Conservation (phyloP, 1,139 yeast species). For the Geotrichum aggregatum region DNA sequence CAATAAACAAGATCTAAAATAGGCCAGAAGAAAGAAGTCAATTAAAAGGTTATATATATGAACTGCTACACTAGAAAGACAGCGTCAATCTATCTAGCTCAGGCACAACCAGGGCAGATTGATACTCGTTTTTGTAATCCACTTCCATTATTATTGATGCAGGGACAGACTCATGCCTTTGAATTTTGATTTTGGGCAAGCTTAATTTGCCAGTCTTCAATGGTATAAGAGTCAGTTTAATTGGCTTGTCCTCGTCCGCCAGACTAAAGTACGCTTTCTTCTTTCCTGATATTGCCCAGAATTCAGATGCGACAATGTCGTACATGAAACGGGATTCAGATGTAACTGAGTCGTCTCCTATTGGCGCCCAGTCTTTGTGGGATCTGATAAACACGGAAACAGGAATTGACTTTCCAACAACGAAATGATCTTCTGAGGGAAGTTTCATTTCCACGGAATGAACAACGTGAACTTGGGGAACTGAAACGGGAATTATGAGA, state of each 20-base stretch:
- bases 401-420: constrained; percentile 61
- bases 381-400: constrained; percentile 47
- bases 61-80: constrained; percentile 13
- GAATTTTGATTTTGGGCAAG: constrained; percentile 57
- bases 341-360: neutral
- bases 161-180: constrained; percentile 31
- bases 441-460: constrained; percentile 30
- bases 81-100: constrained; percentile 56
- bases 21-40: too few species aligned
- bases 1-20: too few species aligned
- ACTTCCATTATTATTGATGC: constrained; percentile 51
- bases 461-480: constrained; percentile 32
- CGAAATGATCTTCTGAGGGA: constrained; percentile 39
- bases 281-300: constrained; percentile 71
- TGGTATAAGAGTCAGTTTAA: constrained; percentile 60
- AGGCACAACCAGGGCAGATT: constrained; percentile 68
- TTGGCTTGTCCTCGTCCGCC: constrained; percentile 34
- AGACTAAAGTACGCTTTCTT: constrained; percentile 46
- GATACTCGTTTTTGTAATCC: constrained; percentile 63
- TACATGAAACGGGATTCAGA: constrained; percentile 35
- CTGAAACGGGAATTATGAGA: constrained; percentile 30
- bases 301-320: constrained; percentile 44
- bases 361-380: constrained; percentile 44
- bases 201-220: constrained; percentile 66
- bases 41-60: too few species aligned